phyloP scores from a whole-genome alignment of 108 stramenopile species.

The Cyclotella sp. region DNA sequence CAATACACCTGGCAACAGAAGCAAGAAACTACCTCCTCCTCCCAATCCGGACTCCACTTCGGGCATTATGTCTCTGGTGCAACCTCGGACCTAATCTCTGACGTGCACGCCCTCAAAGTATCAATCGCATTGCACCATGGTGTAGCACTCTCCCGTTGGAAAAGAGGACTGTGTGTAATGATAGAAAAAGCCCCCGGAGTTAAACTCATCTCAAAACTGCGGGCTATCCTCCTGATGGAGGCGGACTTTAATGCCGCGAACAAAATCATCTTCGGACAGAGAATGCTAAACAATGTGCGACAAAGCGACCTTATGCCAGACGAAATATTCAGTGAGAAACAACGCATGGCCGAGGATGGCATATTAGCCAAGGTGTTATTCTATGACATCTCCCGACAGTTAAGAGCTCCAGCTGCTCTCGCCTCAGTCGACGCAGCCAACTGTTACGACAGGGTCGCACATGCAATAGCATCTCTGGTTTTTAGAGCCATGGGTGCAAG shows the following conservation, averaged over 20 bases:
- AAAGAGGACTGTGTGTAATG: constrained; percentile 14
- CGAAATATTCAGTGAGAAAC: constrained; percentile 28
- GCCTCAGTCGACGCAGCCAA: constrained; percentile 24
- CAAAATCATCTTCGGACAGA: constrained; percentile 6
- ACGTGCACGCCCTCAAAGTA: constrained; percentile 18
- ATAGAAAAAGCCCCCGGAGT: constrained; percentile 9
- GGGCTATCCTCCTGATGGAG: constrained; percentile 35
- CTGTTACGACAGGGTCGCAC: too few relatives aligned
- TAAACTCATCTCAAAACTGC: constrained; percentile 8
- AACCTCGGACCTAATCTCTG: neutral
- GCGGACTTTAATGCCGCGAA: too few relatives aligned
- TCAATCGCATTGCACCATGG: neutral
- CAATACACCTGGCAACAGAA: neutral
- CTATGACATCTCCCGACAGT: neutral
- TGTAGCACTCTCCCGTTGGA: constrained; percentile 1
- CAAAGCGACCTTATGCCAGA: constrained; percentile 9
- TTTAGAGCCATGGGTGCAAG: constrained; percentile 18
- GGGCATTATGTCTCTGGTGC: constrained; percentile 13
- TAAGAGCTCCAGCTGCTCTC: neutral
- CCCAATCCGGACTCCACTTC: constrained; percentile 7
- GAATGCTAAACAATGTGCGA: constrained; percentile 29
- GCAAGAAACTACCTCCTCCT: constrained; percentile 13
- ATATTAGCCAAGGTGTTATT: constrained; percentile 16
- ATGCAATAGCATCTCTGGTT: neutral
- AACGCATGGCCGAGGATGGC: constrained; percentile 20